These are phyloP conservation scores for Cladophialophora psammophila DNA, from an alignment of 2,329 filamentous ascomycete genomes.

Conservation along the genomic window DNA sequence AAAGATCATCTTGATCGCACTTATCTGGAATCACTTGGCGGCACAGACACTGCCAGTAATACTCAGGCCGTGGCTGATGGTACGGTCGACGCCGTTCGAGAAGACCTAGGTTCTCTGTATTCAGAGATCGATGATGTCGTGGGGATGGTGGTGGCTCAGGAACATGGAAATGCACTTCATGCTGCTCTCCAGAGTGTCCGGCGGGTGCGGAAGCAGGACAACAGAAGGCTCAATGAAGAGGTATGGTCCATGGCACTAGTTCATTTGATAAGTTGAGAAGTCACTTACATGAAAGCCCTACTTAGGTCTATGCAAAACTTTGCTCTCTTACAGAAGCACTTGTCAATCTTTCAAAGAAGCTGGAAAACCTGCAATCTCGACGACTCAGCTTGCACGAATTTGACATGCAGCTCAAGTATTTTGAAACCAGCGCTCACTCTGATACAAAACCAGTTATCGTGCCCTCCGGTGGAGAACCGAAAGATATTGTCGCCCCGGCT, in stretches of 20 bases:
- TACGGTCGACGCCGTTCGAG: conserved; percentile 15
- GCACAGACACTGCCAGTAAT: neutral
- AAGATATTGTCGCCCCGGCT: conserved; percentile 9
- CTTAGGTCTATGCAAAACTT: conserved; percentile 24
- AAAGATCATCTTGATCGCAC: conserved; percentile 34
- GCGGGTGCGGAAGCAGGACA: conserved; percentile 4
- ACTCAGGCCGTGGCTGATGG: conserved; percentile 1
- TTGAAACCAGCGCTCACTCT: neutral
- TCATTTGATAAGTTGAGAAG: neutral
- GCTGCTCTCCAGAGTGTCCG: conserved; percentile 17
- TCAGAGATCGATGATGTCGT: conserved; percentile 38
- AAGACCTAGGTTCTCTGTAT: conserved; percentile 36
- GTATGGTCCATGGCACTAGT: conserved; percentile 3
- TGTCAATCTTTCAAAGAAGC: conserved; percentile 12
- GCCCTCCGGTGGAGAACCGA: neutral
- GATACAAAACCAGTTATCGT: neutral
- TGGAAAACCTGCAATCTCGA: conserved; percentile 30
- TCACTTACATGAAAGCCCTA: neutral
- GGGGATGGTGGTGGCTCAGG: conserved; percentile 35
- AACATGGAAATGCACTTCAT: conserved; percentile 27
- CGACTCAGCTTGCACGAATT: conserved; percentile 12
- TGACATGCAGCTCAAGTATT: conserved; percentile 1
- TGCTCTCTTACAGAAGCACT: conserved; percentile 21
- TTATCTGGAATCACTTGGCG: conserved; percentile 32
- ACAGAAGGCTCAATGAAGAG: conserved; percentile 3